Percentiles rank a stretch among this genome's conserved stretches.
phyloP scores from a whole-genome alignment of 192 early-diverging fungal genomes.

The Coemansia sp. region DNA sequence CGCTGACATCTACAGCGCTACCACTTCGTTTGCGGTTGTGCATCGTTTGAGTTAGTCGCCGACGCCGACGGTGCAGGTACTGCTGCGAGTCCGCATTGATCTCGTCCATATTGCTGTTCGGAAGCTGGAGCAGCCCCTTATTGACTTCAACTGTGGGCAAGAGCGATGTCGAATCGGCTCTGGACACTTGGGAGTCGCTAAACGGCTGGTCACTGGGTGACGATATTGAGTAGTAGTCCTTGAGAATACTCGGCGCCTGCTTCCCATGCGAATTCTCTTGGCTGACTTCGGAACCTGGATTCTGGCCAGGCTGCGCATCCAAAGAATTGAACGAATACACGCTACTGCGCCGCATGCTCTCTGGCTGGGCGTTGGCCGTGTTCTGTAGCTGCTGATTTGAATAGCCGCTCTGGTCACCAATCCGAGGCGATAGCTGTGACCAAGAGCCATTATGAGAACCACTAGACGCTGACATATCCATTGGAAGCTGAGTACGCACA shows the following conservation, averaged over 20 bases:
- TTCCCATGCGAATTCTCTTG: constrained; percentile 1
- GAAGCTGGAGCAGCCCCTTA: constrained; percentile 18
- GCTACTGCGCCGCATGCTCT: neutral
- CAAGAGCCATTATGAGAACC: neutral
- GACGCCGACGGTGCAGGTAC: constrained; percentile 47
- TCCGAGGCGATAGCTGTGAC: constrained; percentile 16
- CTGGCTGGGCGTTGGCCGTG: neutral
- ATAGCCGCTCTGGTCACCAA: neutral
- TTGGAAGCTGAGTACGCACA: constrained; percentile 16
- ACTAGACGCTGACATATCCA: neutral
- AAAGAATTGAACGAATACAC: neutral
- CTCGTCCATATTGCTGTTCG: constrained; percentile 42
- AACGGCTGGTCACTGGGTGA: constrained; percentile 28
- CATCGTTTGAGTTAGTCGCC: constrained; percentile 48
- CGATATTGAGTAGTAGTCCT: constrained; percentile 34
- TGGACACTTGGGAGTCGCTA: constrained; percentile 17
- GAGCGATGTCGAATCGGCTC: constrained; percentile 28
- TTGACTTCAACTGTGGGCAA: constrained; percentile 47
- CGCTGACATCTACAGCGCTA: constrained; percentile 34
- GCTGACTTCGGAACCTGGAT: neutral
- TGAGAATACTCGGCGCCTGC: constrained; percentile 14
- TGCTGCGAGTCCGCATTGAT: constrained; percentile 51
- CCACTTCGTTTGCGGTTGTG: constrained; percentile 54
- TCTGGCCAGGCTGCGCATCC: neutral
- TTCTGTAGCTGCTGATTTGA: constrained; percentile 1